phyloP scores from a whole-genome alignment of 331 rosid genomes.

The Acacia pycnantha region DNA sequence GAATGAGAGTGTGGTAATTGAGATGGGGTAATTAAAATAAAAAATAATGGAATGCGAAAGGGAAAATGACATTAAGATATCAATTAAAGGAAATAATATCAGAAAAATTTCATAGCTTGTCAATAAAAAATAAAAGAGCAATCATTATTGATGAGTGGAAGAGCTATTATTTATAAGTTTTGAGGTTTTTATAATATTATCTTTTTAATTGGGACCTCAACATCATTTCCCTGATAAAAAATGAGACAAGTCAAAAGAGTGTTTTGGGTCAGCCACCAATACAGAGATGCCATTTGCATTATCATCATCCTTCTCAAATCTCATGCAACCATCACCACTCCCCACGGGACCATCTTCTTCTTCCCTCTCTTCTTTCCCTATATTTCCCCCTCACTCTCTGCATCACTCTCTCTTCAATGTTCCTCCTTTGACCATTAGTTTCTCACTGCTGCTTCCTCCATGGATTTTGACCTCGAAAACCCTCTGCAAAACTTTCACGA shows the following conservation, averaged over 20 bases:
- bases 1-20: too few relatives aligned
- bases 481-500: slow-evolving; percentile 47
- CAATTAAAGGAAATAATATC: too few relatives aligned
- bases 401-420: neutral
- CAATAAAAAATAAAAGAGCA: too few relatives aligned
- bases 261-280: slow-evolving; percentile 22
- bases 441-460: slow-evolving; percentile 26
- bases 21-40: neutral
- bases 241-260: neutral
- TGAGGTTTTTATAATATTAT: too few relatives aligned
- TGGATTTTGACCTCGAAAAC: slow-evolving; percentile 92
- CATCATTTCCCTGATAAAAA: too few relatives aligned
- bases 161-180: too few relatives aligned
- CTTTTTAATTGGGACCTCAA: too few relatives aligned
- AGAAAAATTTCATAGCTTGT: too few relatives aligned
- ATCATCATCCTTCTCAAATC: neutral
- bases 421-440: slow-evolving; percentile 15
- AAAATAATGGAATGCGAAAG: neutral
- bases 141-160: too few relatives aligned
- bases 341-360: neutral
- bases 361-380: neutral
- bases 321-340: neutral
- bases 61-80: too few relatives aligned
- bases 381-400: neutral
- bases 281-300: slow-evolving; percentile 22